Evolutionary conservation across 106 monocot genomes (phyloP), one percentile per base, ranked within the genome.

Genomic region (Narthecium ossifragum): DNA sequence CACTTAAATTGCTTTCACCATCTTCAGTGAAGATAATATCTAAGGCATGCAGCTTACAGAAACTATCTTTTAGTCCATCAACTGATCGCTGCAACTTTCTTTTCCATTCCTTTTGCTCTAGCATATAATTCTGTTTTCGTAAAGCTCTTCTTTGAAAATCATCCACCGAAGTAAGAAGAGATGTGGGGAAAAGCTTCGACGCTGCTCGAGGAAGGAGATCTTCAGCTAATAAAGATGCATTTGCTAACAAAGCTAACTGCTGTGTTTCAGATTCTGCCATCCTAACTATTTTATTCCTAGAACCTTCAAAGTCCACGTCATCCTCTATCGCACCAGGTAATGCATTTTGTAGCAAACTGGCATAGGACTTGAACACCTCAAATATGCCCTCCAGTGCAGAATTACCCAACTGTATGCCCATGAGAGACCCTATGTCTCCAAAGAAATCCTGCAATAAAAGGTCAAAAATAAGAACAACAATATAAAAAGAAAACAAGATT

Each of bases 11-110:
- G 53, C 66, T 78, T 25, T 96, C 86, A 58, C 90, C 78, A 60
- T 96, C 90, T 61, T 90, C 94, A 22, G 86, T 90, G 47, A 90
- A 96, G n/a, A 96, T 96, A 47, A 96, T 86, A 47, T 90, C 94
- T 62, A 96, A 83, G 46, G 90, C 90, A 76, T 96, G 89, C 55
- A 90, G 90, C 64, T 83, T 71, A 59, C 94, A 96, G 54, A 96
- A 96, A 66, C 67, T 78, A 69, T 83, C 86, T 46, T 78, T 72
- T 41, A 90, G 63, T 29, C 80, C 69, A 51, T 96, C 94, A 45
- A 96, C 94, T 51, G 57, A 59, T 3, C 75, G 74, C 45, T 86
- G 90, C 25, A 96, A 60, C 65, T 84, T 96, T 58, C 68, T 80
- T 70, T 96, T 96, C 94, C 94, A 96, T 62, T 96, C 90, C 60